These are phyloP conservation scores for Aspergillus hortae DNA, from an alignment of 2,329 filamentous ascomycete genomes.

Conservation along the genomic window DNA sequence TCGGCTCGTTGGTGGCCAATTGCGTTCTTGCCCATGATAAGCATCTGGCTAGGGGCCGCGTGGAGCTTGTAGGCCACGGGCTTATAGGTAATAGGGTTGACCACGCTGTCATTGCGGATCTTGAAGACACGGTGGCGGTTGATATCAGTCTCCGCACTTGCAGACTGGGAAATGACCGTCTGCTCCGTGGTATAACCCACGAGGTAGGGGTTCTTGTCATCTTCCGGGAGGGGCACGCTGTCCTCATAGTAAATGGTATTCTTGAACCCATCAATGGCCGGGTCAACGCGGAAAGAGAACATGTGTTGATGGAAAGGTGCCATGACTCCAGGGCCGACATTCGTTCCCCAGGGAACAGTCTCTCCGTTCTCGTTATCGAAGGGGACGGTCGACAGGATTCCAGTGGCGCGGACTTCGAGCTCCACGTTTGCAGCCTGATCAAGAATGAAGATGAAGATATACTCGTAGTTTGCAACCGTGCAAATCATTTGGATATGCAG, in stretches of 20 bases:
- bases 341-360: conserved; percentile 63
- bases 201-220: conserved; percentile 49
- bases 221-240: conserved; percentile 58
- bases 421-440: conserved; percentile 66
- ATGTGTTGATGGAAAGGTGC: conserved; percentile 73
- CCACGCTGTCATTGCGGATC: conserved; percentile 52
- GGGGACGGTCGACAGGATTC: conserved; percentile 64
- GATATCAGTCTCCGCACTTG: conserved; percentile 48
- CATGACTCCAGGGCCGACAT: conserved; percentile 66
- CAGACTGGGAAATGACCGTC: conserved; percentile 46
- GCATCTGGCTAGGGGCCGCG: conserved; percentile 55
- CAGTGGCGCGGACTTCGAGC: conserved; percentile 67
- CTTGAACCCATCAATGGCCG: conserved; percentile 56
- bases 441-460: conserved; percentile 69
- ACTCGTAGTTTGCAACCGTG: conserved; percentile 70
- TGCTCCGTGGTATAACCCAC: conserved; percentile 49
- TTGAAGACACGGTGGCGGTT: conserved; percentile 55
- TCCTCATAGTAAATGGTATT: conserved; percentile 58
- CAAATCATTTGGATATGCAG: conserved; percentile 68
- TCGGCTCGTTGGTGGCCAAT: conserved; percentile 51
- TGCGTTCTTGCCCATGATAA: conserved; percentile 49
- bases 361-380: conserved; percentile 59
- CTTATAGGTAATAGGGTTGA: conserved; percentile 53
- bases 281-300: conserved; percentile 64
- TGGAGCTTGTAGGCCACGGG: conserved; percentile 56